Base-by-base conservation (phyloP, 805 yeast species). In the Brettanomyces bruxellensis region DNA sequence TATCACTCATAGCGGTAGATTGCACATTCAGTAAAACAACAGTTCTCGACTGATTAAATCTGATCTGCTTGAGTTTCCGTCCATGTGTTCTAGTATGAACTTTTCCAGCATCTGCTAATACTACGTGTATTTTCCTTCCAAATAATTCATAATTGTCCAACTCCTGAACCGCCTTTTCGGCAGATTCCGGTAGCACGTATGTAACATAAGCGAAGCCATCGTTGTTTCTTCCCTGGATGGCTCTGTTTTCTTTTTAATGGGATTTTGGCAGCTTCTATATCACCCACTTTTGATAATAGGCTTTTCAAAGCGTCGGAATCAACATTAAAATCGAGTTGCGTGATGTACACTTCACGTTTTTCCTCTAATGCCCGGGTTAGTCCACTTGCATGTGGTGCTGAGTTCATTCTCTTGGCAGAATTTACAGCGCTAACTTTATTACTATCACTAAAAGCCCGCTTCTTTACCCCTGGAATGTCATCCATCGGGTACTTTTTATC, bases 191-290 rank as follows among this genome's bases (percentile, higher is more conserved):
- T 3, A 61, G 57, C 2, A 55, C 47, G 53, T 78, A 84, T 0
- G 76, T 66, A 0, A 86, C 63, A 56, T 86, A 84, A 0, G 83
- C 95, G 59, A 72, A 81, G 0, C 91, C 90, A 41, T 77, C 78
- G 55, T 80, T 73, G 3, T 63, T 59, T 4, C 59, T 55, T 28
- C 59, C 65, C 6, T 63, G 60, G 4, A 56, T 54, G 39, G 58
- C 65, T 32, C 62, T 65, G 34, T 58, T 59, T 59, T 7, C 41
- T 46, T 11, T 41, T 47, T 41, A 72, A 48, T 2, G 86, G 86
- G 3, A 83, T 50, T 32, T 65, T 68, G 0, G 84, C 59, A 36
- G 61, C 64, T 46, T 79, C 83, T 13, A 86, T 68, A 0, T 51
- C 52, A 0, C 91, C 93, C 61, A 58, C 76, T 37, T 64, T 58